Conservation (phyloP, 192 early-diverging fungal genomes). For the Jimgerdemannia lactiflua region DNA sequence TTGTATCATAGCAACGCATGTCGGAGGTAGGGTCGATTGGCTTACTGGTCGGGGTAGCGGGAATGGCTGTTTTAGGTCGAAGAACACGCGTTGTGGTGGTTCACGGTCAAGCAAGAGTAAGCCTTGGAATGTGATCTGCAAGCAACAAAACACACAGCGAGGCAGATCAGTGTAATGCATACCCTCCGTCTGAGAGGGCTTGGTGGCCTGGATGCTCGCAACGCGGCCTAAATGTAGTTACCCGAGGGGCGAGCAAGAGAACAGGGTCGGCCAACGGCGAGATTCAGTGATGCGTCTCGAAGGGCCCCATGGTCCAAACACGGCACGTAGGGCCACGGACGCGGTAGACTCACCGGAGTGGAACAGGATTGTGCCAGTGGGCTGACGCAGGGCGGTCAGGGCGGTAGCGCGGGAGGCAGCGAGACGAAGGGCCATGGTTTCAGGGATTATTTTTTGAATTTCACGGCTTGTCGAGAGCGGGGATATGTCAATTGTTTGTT, state of each 20-base stretch:
- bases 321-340: too few species aligned
- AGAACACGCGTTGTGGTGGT: background rate
- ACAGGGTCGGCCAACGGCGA: background rate
- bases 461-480: background rate
- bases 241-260: too few species aligned
- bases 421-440: background rate
- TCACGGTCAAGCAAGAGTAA: background rate
- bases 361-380: background rate
- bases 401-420: background rate
- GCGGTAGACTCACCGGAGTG: background rate
- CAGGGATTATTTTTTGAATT: background rate
- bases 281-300: background rate
- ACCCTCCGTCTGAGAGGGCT: background rate
- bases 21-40: background rate
- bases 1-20: too few species aligned
- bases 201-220: background rate
- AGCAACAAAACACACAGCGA: background rate
- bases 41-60: conserved; percentile 6
- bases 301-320: background rate
- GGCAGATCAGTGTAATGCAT: background rate
- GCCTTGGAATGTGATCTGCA: too few species aligned
- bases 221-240: background rate
- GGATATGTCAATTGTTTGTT: background rate
- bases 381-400: background rate
- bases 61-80: background rate